phyloP scores from a whole-genome alignment of 495 filamentous ascomycete species.

The Trichoderma virens region DNA sequence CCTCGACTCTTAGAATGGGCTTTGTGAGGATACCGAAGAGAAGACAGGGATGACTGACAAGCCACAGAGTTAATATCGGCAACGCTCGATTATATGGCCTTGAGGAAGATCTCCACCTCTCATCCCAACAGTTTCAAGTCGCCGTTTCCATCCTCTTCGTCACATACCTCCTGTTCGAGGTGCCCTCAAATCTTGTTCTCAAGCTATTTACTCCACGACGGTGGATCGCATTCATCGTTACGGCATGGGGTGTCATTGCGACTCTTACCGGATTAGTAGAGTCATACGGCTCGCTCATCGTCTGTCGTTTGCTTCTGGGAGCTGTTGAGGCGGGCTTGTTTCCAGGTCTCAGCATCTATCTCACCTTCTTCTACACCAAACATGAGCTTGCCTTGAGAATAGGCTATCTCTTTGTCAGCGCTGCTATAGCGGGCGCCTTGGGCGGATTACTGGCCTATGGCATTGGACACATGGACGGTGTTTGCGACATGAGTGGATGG shows the following conservation, averaged over 20 bases:
- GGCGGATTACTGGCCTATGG: constrained; percentile 69
- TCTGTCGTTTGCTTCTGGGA: constrained; percentile 55
- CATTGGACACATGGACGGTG: constrained; percentile 64
- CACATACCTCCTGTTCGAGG: constrained; percentile 54
- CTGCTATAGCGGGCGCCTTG: constrained; percentile 67
- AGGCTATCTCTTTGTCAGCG: constrained; percentile 67
- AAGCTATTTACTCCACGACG: constrained; percentile 58
- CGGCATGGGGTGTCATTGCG: constrained; percentile 65
- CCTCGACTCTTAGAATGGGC: background rate
- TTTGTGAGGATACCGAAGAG: background rate
- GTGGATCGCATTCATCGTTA: constrained; percentile 58
- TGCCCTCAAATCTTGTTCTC: constrained; percentile 57
- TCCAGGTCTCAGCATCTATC: constrained; percentile 59
- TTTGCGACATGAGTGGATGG: constrained; percentile 53
- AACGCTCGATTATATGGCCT: constrained; percentile 64
- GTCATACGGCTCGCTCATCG: constrained; percentile 42
- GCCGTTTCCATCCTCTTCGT: constrained; percentile 68
- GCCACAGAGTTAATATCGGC: constrained; percentile 61
- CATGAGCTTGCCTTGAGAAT: constrained; percentile 66
- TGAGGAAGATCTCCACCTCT: constrained; percentile 56
- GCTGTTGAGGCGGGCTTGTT: constrained; percentile 62
- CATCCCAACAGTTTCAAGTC: constrained; percentile 58
- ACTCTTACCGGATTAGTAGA: constrained; percentile 58
- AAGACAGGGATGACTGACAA: background rate
- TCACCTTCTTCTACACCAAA: constrained; percentile 70